Percentiles rank a stretch among this genome's conserved stretches.
Evolutionary conservation across 805 yeast genomes (phyloP).

Genomic region (Osmozyma mogii): DNA sequence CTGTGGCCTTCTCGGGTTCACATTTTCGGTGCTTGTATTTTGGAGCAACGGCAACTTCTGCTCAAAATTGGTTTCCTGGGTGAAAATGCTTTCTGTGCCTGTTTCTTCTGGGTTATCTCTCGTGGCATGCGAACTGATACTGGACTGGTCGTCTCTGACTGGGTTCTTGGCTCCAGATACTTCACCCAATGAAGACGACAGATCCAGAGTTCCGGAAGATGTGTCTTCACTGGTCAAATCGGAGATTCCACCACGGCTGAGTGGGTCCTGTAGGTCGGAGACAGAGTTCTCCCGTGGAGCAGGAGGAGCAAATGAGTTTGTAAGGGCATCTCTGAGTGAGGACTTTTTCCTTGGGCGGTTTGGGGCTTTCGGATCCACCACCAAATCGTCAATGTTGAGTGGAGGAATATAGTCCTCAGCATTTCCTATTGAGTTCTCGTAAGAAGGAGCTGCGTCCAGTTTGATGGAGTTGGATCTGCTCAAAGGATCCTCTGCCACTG

Average conservation of each 20-base stretch:
- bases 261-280: slow-evolving; percentile 1
- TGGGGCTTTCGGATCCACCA: slow-evolving; percentile 8
- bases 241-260: slow-evolving; percentile 1
- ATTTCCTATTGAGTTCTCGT: slow-evolving; percentile 7
- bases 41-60: slow-evolving; percentile 21
- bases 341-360: slow-evolving; percentile 12
- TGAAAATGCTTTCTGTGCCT: slow-evolving; percentile 11
- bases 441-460: slow-evolving; percentile 26
- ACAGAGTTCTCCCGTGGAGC: slow-evolving; percentile 1
- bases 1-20: slow-evolving; percentile 4
- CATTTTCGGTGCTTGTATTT: slow-evolving; percentile 15
- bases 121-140: no score
- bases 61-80: slow-evolving; percentile 15
- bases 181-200: not conserved
- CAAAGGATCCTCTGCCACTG: slow-evolving; percentile 31
- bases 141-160: slow-evolving; percentile 9
- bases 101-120: slow-evolving; percentile 6
- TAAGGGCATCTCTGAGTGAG: slow-evolving; percentile 21
- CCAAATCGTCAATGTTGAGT: slow-evolving; percentile 22
- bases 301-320: slow-evolving; percentile 26
- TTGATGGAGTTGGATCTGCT: slow-evolving; percentile 27
- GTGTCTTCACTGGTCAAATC: not conserved
- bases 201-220: not conserved
- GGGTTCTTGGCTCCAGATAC: no score
- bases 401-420: not conserved